These are phyloP conservation scores for Secale cereale DNA, from an alignment of 176 grass and related monocot genomes.

Conservation along the genomic window DNA sequence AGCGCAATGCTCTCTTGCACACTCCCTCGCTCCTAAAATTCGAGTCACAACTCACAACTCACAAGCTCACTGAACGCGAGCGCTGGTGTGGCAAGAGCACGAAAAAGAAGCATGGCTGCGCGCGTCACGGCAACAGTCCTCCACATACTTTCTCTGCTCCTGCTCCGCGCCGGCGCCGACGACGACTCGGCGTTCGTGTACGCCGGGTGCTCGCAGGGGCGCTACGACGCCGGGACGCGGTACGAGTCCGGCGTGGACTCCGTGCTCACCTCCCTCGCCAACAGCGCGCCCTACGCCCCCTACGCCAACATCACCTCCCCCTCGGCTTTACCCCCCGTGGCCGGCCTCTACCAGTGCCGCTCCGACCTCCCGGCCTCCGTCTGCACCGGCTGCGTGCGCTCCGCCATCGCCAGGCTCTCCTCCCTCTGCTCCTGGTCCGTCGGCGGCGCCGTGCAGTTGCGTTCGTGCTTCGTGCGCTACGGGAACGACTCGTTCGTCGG, in stretches of 20 bases:
- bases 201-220: constrained; percentile 70
- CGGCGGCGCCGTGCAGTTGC: constrained; percentile 75
- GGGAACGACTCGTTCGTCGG: constrained; percentile 86
- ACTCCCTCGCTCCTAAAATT: neutral
- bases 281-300: constrained; percentile 51
- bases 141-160: constrained; percentile 26
- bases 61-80: neutral
- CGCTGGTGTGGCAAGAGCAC: neutral
- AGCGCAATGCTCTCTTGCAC: neutral
- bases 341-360: constrained; percentile 83
- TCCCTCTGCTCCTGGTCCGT: constrained; percentile 54
- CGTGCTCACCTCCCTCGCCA: constrained; percentile 62
- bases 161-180: constrained; percentile 11
- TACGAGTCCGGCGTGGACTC: constrained; percentile 67
- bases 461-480: constrained; percentile 78
- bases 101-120: constrained; percentile 26
- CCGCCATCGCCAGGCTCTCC: constrained; percentile 62
- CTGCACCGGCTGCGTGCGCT: constrained; percentile 63
- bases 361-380: constrained; percentile 57
- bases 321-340: constrained; percentile 13
- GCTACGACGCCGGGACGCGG: constrained; percentile 43
- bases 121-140: neutral
- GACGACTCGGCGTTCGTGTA: constrained; percentile 77
- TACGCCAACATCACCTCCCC: constrained; percentile 57
- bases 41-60: neutral